Base-by-base conservation (phyloP, 805 yeast genomes). In the Wickerhamiella kurtzmanii region DNA sequence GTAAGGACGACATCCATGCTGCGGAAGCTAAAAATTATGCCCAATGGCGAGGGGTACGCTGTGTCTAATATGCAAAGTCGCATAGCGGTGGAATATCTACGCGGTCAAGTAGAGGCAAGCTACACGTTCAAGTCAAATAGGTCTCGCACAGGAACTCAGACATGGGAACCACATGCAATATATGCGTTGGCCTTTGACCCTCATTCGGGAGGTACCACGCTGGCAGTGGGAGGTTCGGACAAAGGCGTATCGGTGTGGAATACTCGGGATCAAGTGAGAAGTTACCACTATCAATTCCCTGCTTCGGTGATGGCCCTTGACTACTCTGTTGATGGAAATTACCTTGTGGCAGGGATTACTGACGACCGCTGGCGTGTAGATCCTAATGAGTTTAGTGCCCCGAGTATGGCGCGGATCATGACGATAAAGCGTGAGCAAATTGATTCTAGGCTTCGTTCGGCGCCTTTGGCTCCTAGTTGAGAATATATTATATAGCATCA, bases 181-280 rank as follows among this genome's bases (percentile, higher is more conserved):
- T 44, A 49, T 42, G 36, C 45, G 3, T 38, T 51, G 21, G 48
- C 44, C 17, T 22, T 21, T 9, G 5, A 16, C 16, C 39, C 40
- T 1, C 15, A 18, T 19, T 15, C 21, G 11, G n/a, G 11, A 4
- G 15, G 9, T 3, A 6, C 20, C 19, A 5, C 15, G 3, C 35
- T 51, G 8, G 46, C 48, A 9, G 38, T 44, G 1, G 54, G 50
- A 1, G 54, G 54, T 3, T 45, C 48, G 20, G 54, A 51, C 37
- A 16, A 35, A n/a, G 28, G 37, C 1, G 35, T 48, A 3, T 43
- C 36, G 36, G 19, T 51, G 15, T 51, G 54, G 54, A 47, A 51
- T 40, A 17, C 20, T 37, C 21, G 11, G 36, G 35, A 22, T 19
- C 44, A 46, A 8, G 17, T 19, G 39, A 35, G 51, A 40, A 15